A percentile compares a stretch with the other conserved stretches of the same genome.
Conservation (phyloP, 305 asterid species). For the Fraxinus angustifolia region DNA sequence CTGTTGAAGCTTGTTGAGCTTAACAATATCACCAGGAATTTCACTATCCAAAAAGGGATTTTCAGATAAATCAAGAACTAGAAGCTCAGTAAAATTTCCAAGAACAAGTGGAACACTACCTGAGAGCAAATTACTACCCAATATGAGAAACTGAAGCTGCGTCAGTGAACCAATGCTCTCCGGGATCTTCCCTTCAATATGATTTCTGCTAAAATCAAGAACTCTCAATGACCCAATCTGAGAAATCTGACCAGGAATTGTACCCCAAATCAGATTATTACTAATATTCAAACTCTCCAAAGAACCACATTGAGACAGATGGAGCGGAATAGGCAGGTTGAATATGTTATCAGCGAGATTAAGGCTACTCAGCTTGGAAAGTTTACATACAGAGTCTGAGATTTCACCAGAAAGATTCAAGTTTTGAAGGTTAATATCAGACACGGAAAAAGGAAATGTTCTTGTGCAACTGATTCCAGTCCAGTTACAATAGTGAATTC, state of each 20-base stretch:
- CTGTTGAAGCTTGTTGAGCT: constrained; percentile 34
- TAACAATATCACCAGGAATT: constrained; percentile 36
- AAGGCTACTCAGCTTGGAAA: constrained; percentile 48
- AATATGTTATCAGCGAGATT: constrained; percentile 69
- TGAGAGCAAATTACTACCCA: constrained; percentile 64
- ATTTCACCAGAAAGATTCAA: constrained; percentile 80
- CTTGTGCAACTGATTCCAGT: constrained; percentile 68
- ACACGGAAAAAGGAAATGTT: constrained; percentile 33
- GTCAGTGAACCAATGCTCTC: constrained; percentile 53
- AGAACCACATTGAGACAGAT: constrained; percentile 57
- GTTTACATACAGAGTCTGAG: constrained; percentile 58
- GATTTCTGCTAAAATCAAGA: constrained; percentile 72
- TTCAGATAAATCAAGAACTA: constrained; percentile 42
- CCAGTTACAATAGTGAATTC: constrained; percentile 68
- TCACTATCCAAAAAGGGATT: constrained; percentile 40
- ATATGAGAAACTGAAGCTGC: constrained; percentile 54
- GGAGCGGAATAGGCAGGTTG: constrained; percentile 76
- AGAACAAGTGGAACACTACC: constrained; percentile 34
- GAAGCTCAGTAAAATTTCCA: constrained; percentile 52
- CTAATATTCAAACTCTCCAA: constrained; percentile 57
- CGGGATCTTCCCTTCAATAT: constrained; percentile 71
- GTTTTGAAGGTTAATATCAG: constrained; percentile 53
- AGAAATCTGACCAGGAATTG: constrained; percentile 70
- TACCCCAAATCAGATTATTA: constrained; percentile 77
- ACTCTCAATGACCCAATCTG: constrained; percentile 47